Percentiles rank a stretch among this genome's conserved stretches.
phyloP scores from a whole-genome alignment of 208 protist genomes.

The Acanthamoeba lenticulata region DNA sequence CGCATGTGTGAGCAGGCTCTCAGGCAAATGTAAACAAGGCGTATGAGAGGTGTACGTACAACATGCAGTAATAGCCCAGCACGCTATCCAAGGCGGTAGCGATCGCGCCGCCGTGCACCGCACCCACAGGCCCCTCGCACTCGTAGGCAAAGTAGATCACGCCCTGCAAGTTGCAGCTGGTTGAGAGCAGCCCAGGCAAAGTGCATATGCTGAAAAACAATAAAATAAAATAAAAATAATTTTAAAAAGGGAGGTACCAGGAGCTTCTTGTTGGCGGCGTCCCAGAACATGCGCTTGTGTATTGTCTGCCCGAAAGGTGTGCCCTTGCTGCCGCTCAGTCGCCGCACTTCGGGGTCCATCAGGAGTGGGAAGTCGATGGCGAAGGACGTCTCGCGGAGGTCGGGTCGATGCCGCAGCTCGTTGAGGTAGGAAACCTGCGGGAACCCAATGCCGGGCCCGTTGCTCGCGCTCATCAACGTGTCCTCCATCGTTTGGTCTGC shows the following conservation, averaged over 20 bases:
- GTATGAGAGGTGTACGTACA: too few species aligned
- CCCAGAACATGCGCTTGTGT: constrained; percentile 53
- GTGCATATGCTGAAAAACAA: too few species aligned
- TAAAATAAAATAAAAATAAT: neutral
- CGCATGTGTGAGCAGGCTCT: too few species aligned
- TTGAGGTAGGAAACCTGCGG: constrained; percentile 41
- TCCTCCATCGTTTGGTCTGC: too few species aligned
- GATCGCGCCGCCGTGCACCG: constrained; percentile 31
- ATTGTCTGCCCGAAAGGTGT: constrained; percentile 5
- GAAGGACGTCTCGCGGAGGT: constrained; percentile 8
- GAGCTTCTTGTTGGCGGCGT: neutral
- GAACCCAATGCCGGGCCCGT: constrained; percentile 13
- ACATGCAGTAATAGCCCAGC: constrained; percentile 12
- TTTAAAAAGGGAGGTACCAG: too few species aligned
- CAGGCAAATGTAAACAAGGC: too few species aligned
- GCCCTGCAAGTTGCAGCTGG: neutral
- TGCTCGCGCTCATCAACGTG: neutral
- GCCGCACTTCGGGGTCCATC: constrained; percentile 23
- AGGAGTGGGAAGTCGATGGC: constrained; percentile 39
- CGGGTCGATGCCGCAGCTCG: neutral
- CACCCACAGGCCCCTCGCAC: neutral
- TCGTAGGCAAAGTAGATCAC: constrained; percentile 29
- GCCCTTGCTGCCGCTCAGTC: constrained; percentile 39
- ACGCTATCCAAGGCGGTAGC: constrained; percentile 35
- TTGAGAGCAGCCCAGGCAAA: too few species aligned